A percentile compares a stretch with the other conserved stretches of the same genome.
Conservation (phyloP, 2,329 filamentous ascomycete species). For the Alternaria ventricosa region DNA sequence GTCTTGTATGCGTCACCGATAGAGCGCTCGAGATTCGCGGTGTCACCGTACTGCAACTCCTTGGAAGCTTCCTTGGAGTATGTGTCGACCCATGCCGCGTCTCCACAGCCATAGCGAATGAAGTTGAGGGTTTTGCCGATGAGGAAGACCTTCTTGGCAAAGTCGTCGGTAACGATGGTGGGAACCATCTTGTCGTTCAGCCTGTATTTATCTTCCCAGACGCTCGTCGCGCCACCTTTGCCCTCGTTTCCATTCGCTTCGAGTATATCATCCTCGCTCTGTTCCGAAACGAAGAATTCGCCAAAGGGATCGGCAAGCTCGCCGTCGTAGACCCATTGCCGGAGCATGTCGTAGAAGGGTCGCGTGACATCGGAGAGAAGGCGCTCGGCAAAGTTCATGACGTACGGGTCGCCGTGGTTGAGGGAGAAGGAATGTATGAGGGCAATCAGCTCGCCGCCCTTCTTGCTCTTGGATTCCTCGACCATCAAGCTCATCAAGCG, state of each 20-base stretch:
- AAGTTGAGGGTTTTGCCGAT: constrained; percentile 99
- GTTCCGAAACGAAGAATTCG: constrained; percentile 94
- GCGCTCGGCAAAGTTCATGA: constrained; percentile 89
- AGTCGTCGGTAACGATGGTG: constrained; percentile 89
- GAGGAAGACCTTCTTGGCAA: constrained; percentile 94
- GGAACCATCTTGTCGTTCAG: constrained; percentile 86
- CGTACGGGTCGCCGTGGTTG: constrained; percentile 93
- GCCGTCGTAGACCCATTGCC: constrained; percentile 97
- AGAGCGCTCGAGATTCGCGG: constrained; percentile 85
- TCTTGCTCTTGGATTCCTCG: constrained; percentile 82
- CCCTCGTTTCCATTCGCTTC: constrained; percentile 50
- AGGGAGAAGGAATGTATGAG: constrained; percentile 92
- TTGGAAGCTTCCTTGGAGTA: constrained; percentile 94
- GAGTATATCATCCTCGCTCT: constrained; percentile 61
- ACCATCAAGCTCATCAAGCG: constrained; percentile 93
- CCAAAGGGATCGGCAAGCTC: constrained; percentile 95
- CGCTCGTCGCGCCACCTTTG: constrained; percentile 74
- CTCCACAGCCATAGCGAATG: constrained; percentile 92
- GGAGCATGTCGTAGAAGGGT: constrained; percentile 95
- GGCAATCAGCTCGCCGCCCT: constrained; percentile 90
- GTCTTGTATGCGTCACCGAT: constrained; percentile 98
- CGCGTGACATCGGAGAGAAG: constrained; percentile 85
- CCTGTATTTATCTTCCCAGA: constrained; percentile 98
- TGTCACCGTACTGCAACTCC: constrained; percentile 91
- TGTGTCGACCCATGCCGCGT: constrained; percentile 92